Base-by-base conservation (phyloP, 176 grass and related monocot genomes). In the Ensete glaucum region DNA sequence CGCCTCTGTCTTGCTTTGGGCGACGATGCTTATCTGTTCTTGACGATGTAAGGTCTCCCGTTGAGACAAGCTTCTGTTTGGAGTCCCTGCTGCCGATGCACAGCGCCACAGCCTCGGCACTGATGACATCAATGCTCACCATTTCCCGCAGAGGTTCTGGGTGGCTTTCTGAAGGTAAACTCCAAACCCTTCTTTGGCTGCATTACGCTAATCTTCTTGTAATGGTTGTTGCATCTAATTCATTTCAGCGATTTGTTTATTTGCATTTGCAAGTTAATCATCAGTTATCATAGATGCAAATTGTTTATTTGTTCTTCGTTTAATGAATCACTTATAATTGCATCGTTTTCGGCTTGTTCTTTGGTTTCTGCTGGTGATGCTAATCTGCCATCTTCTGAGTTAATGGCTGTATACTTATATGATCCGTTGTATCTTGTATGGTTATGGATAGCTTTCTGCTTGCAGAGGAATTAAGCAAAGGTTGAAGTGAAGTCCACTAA, bases 71-170 rank as follows among this genome's bases (percentile, higher is more conserved):
- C 79, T 88, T 96, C 73, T 92, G 87, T 29, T 71, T 90, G 53
- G 92, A 92, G 69, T 92, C 87, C 0, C 78, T 96, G 64, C 68
- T 90, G 24, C 93, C 89, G 63, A 83, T 96, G 50, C 92, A 96
- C 76, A 90, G 79, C 78, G 82, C 82, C 81, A 90, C 81, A 10
- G 92, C 92, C 15, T 64, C 68, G 19, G 85, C 92, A 49, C 65
- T 91, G 26, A 89, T 92, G 89, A 96, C 81, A 49, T 96, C 92
- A 70, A 84, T 92, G 89, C 92, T 96, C 22, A 82, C 85, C 51
- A 49, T 81, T 60, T 86, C 92, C 49, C 83, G 80, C 48, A 74
- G 43, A 52, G 83, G 87, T 60, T 70, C 81, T 56, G 85, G 85
- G 11, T 90, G 76, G 83, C 92, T 92, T 82, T 92, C 81, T 16